Base-by-base conservation (phyloP, 2,329 filamentous ascomycete species). In the Penicillium sp. region DNA sequence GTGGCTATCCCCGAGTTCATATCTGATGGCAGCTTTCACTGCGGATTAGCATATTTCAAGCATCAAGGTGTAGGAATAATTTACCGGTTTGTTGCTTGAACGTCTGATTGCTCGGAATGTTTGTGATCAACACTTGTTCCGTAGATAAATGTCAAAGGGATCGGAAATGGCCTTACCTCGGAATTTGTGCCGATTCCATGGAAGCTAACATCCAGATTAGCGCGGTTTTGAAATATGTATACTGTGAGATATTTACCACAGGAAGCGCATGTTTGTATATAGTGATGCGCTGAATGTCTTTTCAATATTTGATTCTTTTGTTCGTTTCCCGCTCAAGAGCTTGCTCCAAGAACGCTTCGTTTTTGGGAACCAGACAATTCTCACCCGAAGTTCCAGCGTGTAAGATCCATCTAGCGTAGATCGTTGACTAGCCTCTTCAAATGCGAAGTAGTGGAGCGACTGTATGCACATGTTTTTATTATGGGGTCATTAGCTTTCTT, bases 161-260 rank as follows among this genome's bases (percentile, higher is more conserved):
- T 18, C 6, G 27, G 7, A 14, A 18, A 38, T 9, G 24, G 24
- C 38, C 55, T 58, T 44, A 65, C 57, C 14, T 54, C 54, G 32
- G 58, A 56, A 40, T 66, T 65, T 29, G 56, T 60, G 11, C 64
- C 65, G 36, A 52, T 45, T 32, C 64, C 64, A 58, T 67, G 66
- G 9, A 67, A 54, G 48, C 65, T 57, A 34, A 14, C 29, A 14
- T 21, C 4, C 11, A 10, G 7, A 24, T 50, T 16, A 51, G 11
- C 24, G n/a, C 22, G 10, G 14, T 16, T 34, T 1, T 47, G 16
- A 24, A 36, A 24, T 16, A 5, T 10, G 22, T 6, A 5, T 18
- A 21, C 16, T 9, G 13, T 3, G 21, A 21, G 2, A 11, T 9
- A 39, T 14, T 10, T 39, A 39, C 45, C 45, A 47, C 38, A 47